Percentiles rank a stretch among this genome's conserved stretches.
Evolutionary conservation across 2,329 filamentous ascomycete species (phyloP).

Genomic region (Scolecobasidium constrictum): DNA sequence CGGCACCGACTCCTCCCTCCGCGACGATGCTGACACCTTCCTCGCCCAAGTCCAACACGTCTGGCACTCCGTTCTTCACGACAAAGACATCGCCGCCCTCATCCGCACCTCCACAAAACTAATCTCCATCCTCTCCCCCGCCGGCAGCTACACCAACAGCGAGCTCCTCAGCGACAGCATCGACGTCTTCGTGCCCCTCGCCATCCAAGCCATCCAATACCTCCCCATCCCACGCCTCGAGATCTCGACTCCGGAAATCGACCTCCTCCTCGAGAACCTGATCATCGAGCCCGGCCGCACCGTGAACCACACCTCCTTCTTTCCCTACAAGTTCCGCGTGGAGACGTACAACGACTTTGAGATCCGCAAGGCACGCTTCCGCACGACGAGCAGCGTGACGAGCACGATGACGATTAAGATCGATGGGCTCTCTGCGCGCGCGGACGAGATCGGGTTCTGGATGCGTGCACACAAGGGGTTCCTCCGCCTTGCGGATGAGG

Average conservation of each 20-base stretch:
- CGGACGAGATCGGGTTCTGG: conserved; percentile 85
- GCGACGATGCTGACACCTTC: conserved; percentile 62
- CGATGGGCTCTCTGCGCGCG: conserved; percentile 71
- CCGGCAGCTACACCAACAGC: conserved; percentile 51
- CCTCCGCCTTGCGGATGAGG: conserved; percentile 66
- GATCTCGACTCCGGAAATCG: conserved; percentile 69
- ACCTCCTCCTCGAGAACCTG: conserved; percentile 80
- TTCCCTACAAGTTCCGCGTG: conserved; percentile 72
- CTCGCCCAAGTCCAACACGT: conserved; percentile 59
- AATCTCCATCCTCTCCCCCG: conserved; percentile 57
- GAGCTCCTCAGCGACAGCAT: conserved; percentile 66
- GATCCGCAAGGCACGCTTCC: conserved; percentile 64
- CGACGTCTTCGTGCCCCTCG: conserved; percentile 68
- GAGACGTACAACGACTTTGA: conserved; percentile 81
- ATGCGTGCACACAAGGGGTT: conserved; percentile 67
- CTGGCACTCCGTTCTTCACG: conserved; percentile 55
- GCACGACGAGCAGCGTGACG: conserved; percentile 55
- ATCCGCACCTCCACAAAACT: conserved; percentile 57
- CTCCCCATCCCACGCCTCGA: conserved; percentile 87
- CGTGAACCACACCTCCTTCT: conserved; percentile 76
- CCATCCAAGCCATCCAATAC: conserved; percentile 71
- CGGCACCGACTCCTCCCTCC: conserved; percentile 54
- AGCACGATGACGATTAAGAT: conserved; percentile 64
- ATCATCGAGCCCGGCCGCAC: conserved; percentile 81
- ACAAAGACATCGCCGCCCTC: conserved; percentile 61